Base-by-base conservation (phyloP, 2,329 filamentous ascomycete genomes). In the Cladobotryum mycophilum region DNA sequence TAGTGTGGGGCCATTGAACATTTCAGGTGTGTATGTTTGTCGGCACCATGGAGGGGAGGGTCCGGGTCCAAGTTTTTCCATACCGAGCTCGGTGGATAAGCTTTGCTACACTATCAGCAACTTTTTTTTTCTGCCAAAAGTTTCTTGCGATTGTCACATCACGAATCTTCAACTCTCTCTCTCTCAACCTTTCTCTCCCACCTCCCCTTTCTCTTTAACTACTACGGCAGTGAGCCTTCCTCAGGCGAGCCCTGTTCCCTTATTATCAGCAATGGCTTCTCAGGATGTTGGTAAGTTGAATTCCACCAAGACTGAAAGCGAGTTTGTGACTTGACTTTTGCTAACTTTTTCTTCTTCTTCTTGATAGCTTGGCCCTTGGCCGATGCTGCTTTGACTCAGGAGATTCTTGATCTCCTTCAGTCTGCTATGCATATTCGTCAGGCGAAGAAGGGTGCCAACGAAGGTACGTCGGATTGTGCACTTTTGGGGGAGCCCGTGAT, bases 361-460 rank as follows among this genome's bases (percentile, higher is more conserved):
- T 37, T 45, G 17, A 40, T 55, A 80, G 83, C 84, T 58, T 88
- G 84, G 84, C 85, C 84, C 55, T 69, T 86, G 67, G 85, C 86
- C 69, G 85, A 89, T 66, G 78, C 81, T 65, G 80, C 82, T 62
- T 78, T 95, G 57, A 82, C 86, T 50, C 85, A 90, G 75, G 84
- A 91, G 68, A 83, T 96, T 57, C 81, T 96, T 56, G 87, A 95
- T 61, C 79, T 90, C 50, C 78, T 91, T 55, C 88, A 92, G 74
- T 84, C 87, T 64, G 70, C 83, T 64, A 86, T 73, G 78, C 81
- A 65, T 53, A 56, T 63, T 64, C 79, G 84, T 47, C 88, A 93
- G 78, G 73, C 91, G 59, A 93, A 93, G 79, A 95, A 93, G 78
- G 88, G 89, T 55, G 88, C 88, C 67, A 92, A 91, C 79, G 86